phyloP scores from a whole-genome alignment of 441 rosid genomes.

The Erodium chrysanthum region DNA sequence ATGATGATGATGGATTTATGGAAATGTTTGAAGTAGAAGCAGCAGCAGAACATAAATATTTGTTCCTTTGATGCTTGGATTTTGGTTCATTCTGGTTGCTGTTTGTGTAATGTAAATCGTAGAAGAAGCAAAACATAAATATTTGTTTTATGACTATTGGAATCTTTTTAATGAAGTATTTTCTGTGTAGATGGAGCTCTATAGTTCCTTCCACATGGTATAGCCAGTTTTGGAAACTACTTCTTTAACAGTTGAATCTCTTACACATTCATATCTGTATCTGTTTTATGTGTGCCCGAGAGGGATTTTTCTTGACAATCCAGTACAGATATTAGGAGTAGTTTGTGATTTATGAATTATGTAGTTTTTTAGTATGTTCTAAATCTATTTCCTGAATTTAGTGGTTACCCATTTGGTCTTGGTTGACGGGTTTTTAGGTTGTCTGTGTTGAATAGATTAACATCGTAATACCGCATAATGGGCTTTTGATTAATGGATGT shows the following conservation, averaged over 20 bases:
- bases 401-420: background rate
- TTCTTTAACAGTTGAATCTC: too few species aligned
- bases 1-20: background rate
- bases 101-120: background rate
- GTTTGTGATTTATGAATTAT: background rate
- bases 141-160: background rate
- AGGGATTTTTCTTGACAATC: too few species aligned
- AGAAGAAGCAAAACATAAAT: background rate
- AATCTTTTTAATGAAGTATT: background rate
- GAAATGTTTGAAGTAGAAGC: too few species aligned
- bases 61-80: background rate
- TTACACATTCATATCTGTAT: too few species aligned
- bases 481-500: background rate
- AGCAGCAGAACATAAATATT: too few species aligned
- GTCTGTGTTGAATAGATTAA: background rate
- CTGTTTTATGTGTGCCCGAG: too few species aligned
- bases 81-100: background rate
- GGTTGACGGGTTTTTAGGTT: background rate
- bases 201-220: background rate
- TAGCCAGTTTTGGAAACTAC: too few species aligned
- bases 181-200: background rate
- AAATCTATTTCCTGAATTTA: too few species aligned
- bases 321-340: background rate
- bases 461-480: background rate
- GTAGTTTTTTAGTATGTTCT: background rate